phyloP scores from a whole-genome alignment of 441 rosid genomes.

The Adansonia rubrostipa region DNA sequence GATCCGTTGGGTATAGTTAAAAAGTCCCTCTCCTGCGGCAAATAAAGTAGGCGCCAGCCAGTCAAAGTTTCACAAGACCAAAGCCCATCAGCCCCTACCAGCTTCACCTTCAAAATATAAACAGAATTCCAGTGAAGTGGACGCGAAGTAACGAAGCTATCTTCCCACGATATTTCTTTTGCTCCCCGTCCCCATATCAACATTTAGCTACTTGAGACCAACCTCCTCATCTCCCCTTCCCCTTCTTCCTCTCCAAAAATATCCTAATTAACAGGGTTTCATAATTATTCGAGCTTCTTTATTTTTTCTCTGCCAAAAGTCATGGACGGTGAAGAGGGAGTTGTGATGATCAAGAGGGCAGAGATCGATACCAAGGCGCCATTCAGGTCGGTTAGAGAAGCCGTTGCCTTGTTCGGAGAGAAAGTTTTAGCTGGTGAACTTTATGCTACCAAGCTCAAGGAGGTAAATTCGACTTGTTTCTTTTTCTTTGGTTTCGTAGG shows the following conservation, averaged over 20 bases:
- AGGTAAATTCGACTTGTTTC: background rate
- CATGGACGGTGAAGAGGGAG: conserved; percentile 30
- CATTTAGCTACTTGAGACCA: conserved; percentile 35
- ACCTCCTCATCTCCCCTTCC: conserved; percentile 25
- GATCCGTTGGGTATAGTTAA: conserved; percentile 36
- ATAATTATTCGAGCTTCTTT: no score
- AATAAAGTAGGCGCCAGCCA: conserved; percentile 16
- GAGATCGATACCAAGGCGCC: conserved; percentile 87
- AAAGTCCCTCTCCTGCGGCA: conserved; percentile 40
- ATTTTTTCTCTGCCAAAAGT: no score
- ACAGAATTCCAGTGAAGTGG: conserved; percentile 80
- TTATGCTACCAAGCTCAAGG: conserved; percentile 56
- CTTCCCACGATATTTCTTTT: conserved; percentile 26
- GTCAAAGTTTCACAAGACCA: background rate
- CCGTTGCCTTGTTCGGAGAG: conserved; percentile 82
- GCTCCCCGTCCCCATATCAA: background rate
- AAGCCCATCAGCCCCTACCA: conserved; percentile 9
- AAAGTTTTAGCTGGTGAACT: conserved; percentile 71
- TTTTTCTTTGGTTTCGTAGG: conserved; percentile 4
- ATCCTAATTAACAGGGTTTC: no score
- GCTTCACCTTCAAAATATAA: conserved; percentile 24
- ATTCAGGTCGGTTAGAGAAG: conserved; percentile 80
- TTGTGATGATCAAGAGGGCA: conserved; percentile 50
- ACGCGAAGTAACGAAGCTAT: conserved; percentile 84
- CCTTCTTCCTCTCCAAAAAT: background rate